These are phyloP conservation scores for Rhynchospora pubera DNA, from an alignment of 176 grass and related monocot genomes.

Conservation along the genomic window DNA sequence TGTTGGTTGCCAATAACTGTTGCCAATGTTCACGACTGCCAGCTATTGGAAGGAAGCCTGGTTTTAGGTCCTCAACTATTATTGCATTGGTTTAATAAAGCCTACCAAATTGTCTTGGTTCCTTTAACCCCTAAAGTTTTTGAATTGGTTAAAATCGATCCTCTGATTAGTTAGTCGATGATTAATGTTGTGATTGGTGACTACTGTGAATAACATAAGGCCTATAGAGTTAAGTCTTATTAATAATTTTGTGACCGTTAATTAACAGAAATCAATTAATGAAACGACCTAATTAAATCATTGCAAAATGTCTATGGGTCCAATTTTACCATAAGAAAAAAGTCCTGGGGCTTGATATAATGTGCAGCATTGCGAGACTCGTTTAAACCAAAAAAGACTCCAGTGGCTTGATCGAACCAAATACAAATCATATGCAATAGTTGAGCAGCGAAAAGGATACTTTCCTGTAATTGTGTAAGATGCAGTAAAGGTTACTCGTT, in stretches of 20 bases:
- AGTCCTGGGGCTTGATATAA: too few relatives aligned
- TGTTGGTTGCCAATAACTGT: neutral
- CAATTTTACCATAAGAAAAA: too few relatives aligned
- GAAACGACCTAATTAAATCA: neutral
- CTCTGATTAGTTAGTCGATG: neutral
- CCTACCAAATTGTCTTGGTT: neutral
- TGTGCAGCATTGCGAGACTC: too few relatives aligned
- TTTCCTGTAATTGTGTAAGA: neutral
- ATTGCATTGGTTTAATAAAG: neutral
- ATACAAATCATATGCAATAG: neutral
- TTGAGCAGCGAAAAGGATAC: neutral
- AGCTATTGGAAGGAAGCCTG: neutral
- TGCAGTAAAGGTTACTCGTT: neutral
- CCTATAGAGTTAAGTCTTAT: neutral
- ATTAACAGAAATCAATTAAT: neutral
- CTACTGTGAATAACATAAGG: neutral
- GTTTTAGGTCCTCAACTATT: neutral
- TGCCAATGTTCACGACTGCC: neutral
- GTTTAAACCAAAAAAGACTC: neutral
- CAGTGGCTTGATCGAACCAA: neutral
- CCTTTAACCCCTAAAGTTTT: neutral
- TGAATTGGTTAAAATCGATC: neutral
- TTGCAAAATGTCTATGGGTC: neutral
- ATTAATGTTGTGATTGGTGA: neutral
- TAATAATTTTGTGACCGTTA: neutral